phyloP scores from a whole-genome alignment of 345 rosid genomes.

The Anastatica hierochuntica region DNA sequence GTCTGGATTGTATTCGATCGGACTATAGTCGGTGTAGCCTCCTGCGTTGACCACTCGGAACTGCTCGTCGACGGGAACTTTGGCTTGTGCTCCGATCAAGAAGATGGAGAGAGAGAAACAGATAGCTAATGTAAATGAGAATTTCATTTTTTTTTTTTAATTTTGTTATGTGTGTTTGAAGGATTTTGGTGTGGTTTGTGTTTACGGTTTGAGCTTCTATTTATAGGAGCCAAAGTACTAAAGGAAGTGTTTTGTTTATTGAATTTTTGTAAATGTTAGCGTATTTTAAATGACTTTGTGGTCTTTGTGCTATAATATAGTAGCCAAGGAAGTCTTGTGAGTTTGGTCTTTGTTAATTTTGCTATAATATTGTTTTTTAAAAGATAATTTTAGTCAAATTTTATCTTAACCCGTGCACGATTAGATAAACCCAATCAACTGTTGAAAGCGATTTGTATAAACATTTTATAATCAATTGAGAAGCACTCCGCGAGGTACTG shows the following conservation, averaged over 20 bases:
- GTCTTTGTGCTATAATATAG: slow-evolving; percentile 9
- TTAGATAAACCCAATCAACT: too few species aligned
- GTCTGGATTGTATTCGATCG: slow-evolving; percentile 24
- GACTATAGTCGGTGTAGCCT: slow-evolving; percentile 20
- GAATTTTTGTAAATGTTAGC: too few species aligned
- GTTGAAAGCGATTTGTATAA: too few species aligned
- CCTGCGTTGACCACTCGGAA: slow-evolving; percentile 20
- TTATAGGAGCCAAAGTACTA: slow-evolving; percentile 15
- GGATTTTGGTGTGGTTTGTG: slow-evolving; percentile 4
- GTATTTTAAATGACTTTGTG: neutral
- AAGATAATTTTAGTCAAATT: too few species aligned
- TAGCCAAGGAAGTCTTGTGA: too few species aligned
- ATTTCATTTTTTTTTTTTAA: slow-evolving; percentile 13
- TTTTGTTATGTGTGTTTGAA: neutral
- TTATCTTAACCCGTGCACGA: too few species aligned
- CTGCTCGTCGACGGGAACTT: slow-evolving; percentile 19
- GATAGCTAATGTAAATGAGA: neutral
- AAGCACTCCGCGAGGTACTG: too few species aligned
- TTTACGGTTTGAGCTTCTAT: neutral
- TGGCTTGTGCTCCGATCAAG: slow-evolving; percentile 6
- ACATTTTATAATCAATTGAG: too few species aligned
- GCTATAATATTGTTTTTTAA: too few species aligned
- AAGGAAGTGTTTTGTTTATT: neutral
- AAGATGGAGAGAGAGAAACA: slow-evolving; percentile 9
- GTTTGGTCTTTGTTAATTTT: too few species aligned